These are phyloP conservation scores for Chaetomium olivaceum DNA, from an alignment of 2,329 filamentous ascomycete species.

Conservation along the genomic window DNA sequence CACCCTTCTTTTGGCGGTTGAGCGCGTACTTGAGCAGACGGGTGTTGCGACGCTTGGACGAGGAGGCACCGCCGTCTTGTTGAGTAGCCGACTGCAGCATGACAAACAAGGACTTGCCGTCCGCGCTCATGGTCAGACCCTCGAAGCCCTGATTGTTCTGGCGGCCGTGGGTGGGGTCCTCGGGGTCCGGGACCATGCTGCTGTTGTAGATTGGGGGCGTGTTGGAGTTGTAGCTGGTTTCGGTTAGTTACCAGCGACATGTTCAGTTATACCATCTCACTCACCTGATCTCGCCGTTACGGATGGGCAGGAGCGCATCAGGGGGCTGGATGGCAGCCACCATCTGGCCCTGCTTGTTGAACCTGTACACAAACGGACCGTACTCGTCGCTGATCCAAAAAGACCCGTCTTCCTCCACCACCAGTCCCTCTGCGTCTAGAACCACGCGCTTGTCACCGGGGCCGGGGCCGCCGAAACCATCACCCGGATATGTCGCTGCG, in stretches of 20 bases:
- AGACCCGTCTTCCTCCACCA: constrained; percentile 57
- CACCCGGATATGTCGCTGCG: constrained; percentile 61
- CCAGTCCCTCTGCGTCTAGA: constrained; percentile 67
- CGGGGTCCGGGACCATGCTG: constrained; percentile 50
- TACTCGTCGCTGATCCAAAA: constrained; percentile 75
- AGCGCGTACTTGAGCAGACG: constrained; percentile 67
- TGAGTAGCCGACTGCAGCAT: constrained; percentile 66
- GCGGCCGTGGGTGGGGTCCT: constrained; percentile 61
- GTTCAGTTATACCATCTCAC: background rate
- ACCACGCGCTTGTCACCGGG: constrained; percentile 60
- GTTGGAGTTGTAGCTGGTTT: constrained; percentile 38
- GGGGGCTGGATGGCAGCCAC: constrained; percentile 64
- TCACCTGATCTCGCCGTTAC: constrained; percentile 53
- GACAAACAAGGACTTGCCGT: constrained; percentile 64
- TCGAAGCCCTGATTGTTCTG: constrained; percentile 77
- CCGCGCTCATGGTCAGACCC: constrained; percentile 62
- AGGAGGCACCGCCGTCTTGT: constrained; percentile 43
- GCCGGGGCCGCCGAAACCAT: constrained; percentile 66
- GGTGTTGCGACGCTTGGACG: constrained; percentile 53
- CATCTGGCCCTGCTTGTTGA: constrained; percentile 59
- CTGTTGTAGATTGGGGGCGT: constrained; percentile 62
- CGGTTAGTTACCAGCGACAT: background rate
- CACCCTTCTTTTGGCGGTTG: constrained; percentile 39
- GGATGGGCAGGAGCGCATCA: constrained; percentile 61
- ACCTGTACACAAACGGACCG: constrained; percentile 69